phyloP scores from a whole-genome alignment of 2,329 filamentous ascomycete genomes.

The Kalmusia sp. region DNA sequence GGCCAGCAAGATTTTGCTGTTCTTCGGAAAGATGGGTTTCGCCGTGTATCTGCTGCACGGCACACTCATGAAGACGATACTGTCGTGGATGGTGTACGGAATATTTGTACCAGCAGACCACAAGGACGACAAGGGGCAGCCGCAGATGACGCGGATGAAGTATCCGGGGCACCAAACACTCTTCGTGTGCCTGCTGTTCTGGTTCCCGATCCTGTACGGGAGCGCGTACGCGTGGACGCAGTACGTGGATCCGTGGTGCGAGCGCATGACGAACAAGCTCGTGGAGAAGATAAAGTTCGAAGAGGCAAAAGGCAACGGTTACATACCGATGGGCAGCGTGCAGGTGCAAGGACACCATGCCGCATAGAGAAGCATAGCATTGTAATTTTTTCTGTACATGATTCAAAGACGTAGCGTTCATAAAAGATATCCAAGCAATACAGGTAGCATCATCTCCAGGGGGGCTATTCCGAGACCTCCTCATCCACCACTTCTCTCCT shows the following conservation, averaged over 20 bases:
- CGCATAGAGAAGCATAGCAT: not conserved
- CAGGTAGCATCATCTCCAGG: no score
- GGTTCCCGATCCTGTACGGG: constrained; percentile 9
- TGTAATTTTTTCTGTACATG: constrained; percentile 2
- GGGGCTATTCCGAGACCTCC: no score
- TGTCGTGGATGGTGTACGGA: constrained; percentile 15
- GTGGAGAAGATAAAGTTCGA: constrained; percentile 12
- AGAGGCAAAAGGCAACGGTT: constrained; percentile 7
- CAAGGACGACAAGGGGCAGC: constrained; percentile 10
- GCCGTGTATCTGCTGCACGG: constrained; percentile 14
- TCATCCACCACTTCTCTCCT: no score
- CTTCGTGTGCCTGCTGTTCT: constrained; percentile 5
- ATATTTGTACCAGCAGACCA: constrained; percentile 11
- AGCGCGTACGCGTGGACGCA: constrained; percentile 12
- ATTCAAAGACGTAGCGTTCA: not conserved
- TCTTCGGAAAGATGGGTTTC: constrained; percentile 13
- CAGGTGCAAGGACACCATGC: constrained; percentile 1
- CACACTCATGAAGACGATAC: constrained; percentile 13
- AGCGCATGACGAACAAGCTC: constrained; percentile 13
- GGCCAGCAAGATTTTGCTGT: constrained; percentile 8
- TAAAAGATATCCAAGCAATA: constrained; percentile 1
- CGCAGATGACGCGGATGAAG: constrained; percentile 9
- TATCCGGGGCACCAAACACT: constrained; percentile 12
- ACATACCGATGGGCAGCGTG: constrained; percentile 9
- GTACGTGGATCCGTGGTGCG: constrained; percentile 15